These are phyloP conservation scores for Lepidopterella palustris DNA, from an alignment of 495 filamentous ascomycete genomes.

Conservation along the genomic window DNA sequence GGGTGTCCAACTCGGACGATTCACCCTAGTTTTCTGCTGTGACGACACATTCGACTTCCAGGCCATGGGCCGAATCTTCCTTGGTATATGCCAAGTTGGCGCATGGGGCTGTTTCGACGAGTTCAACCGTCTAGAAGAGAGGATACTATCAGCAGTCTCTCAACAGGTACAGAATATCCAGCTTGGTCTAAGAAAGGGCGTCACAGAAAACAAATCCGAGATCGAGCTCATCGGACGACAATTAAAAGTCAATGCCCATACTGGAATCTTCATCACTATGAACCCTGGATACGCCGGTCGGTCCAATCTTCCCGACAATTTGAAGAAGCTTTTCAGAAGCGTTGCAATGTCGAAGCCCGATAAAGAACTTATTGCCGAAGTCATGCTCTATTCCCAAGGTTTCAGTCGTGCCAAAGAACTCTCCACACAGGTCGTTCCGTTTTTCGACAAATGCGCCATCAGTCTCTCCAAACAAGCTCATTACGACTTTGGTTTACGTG, in stretches of 20 bases:
- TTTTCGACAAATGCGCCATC: constrained; percentile 84
- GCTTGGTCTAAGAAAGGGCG: constrained; percentile 77
- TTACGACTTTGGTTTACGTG: constrained; percentile 97
- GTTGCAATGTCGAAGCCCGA: constrained; percentile 99
- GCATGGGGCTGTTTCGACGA: constrained; percentile 99
- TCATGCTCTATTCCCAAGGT: constrained; percentile 99
- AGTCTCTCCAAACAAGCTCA: constrained; percentile 91
- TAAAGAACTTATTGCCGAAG: constrained; percentile 98
- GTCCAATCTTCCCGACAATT: constrained; percentile 94
- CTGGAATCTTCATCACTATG: constrained; percentile 99
- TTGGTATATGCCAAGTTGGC: constrained; percentile 98
- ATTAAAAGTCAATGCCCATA: constrained; percentile 79
- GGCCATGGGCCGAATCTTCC: constrained; percentile 98
- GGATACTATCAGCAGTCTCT: constrained; percentile 94
- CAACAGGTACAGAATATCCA: constrained; percentile 99
- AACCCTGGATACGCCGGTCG: constrained; percentile 98
- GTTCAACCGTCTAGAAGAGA: constrained; percentile 96
- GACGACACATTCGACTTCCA: constrained; percentile 99
- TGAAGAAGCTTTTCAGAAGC: constrained; percentile 98
- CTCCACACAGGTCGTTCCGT: constrained; percentile 90
- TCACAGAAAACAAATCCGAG: constrained; percentile 68
- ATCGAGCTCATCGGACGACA: constrained; percentile 91
- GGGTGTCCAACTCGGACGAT: constrained; percentile 90
- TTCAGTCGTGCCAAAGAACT: constrained; percentile 92
- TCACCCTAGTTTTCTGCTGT: constrained; percentile 97